A percentile compares a stretch with the other conserved stretches of the same genome.
Evolutionary conservation across 176 grass and related monocot genomes (phyloP).

Genomic region (Tuctoria greenei): DNA sequence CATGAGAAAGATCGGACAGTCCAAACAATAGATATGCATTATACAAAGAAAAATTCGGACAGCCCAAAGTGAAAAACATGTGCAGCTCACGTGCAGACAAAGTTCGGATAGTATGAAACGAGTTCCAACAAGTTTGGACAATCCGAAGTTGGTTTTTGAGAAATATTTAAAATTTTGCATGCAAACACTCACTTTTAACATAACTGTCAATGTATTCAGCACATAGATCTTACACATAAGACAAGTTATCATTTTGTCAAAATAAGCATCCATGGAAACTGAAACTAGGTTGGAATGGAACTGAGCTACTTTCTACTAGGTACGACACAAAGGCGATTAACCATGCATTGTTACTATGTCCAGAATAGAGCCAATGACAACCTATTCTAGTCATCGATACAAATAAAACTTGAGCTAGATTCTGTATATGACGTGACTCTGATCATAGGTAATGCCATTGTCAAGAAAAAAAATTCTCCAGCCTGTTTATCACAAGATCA

Average conservation of each 20-base stretch:
- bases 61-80: no score
- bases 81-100: no score
- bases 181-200: no score
- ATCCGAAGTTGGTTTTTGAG: no score
- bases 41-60: no score
- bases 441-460: constrained; percentile 6
- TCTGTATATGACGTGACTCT: neutral
- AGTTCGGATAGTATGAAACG: no score
- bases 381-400: neutral
- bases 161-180: no score
- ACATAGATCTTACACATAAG: no score
- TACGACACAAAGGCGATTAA: neutral
- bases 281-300: neutral
- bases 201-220: no score
- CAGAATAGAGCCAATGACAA: neutral
- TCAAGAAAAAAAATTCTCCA: neutral
- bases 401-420: neutral
- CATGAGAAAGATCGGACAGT: no score
- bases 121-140: no score
- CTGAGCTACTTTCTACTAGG: neutral
- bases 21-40: no score
- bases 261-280: neutral
- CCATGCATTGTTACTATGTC: neutral
- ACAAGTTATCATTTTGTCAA: neutral
- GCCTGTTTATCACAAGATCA: neutral